Conservation (phyloP, 441 rosid species). For the Gossypium trilobum region DNA sequence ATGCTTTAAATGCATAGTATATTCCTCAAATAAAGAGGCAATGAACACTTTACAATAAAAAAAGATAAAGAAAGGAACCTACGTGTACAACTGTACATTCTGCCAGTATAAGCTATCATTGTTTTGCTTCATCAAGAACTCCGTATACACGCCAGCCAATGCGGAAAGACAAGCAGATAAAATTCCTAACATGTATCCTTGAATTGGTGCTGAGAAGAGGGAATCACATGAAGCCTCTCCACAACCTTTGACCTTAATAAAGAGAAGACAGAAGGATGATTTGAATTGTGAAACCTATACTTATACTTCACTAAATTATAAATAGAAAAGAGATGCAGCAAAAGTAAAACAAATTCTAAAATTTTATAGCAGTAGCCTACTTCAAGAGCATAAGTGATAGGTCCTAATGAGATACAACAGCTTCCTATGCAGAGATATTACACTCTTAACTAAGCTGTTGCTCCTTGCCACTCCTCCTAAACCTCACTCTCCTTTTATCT, state of each 20-base stretch:
- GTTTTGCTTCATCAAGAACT: slow-evolving; percentile 19
- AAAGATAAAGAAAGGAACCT: slow-evolving; percentile 6
- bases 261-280: not conserved
- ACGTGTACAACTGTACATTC: slow-evolving; percentile 20
- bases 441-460: not conserved
- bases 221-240: slow-evolving; percentile 20
- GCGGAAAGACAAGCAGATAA: slow-evolving; percentile 21
- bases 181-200: slow-evolving; percentile 19
- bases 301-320: not conserved
- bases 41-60: not conserved
- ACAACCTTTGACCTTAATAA: slow-evolving; percentile 17
- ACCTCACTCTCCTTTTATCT: not conserved
- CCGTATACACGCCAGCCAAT: slow-evolving; percentile 20
- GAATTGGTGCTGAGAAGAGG: slow-evolving; percentile 18
- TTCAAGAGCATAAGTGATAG: not conserved
- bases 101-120: slow-evolving; percentile 21
- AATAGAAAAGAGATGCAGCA: not conserved
- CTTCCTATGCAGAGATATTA: not conserved
- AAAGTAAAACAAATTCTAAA: not conserved
- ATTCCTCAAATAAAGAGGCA: not conserved
- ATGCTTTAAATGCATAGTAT: not conserved
- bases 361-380: not conserved
- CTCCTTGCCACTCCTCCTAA: not conserved
- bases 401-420: not conserved
- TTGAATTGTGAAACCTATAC: not conserved